Conservation (phyloP, 2,329 filamentous ascomycete genomes). For the Pseudogymnoascus sp. region DNA sequence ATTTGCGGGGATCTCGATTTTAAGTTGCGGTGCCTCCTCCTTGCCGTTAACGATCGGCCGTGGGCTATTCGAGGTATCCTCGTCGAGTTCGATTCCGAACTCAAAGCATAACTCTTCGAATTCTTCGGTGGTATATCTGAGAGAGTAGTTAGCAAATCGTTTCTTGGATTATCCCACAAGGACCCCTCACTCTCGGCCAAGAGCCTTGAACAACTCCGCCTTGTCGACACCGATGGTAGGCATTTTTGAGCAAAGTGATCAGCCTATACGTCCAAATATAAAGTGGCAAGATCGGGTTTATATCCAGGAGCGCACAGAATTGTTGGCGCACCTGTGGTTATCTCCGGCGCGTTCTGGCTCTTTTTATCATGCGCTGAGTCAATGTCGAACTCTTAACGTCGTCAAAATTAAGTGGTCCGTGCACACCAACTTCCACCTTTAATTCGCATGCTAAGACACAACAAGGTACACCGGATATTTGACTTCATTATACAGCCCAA, state of each 20-base stretch:
- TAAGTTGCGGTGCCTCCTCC: conserved; percentile 84
- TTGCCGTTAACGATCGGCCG: conserved; percentile 67
- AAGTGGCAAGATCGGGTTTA: not conserved
- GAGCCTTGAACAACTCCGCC: conserved; percentile 85
- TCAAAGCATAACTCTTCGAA: conserved; percentile 99
- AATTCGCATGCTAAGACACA: conserved; percentile 10
- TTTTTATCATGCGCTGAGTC: conserved; percentile 9
- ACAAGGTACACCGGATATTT: conserved; percentile 9
- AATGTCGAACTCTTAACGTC: conserved; percentile 2
- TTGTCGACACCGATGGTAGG: conserved; percentile 97
- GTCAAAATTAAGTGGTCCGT: conserved; percentile 8
- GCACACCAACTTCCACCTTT: conserved; percentile 9
- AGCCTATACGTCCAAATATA: not conserved
- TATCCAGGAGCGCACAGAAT: conserved; percentile 12
- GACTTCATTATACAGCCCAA: conserved; percentile 6
- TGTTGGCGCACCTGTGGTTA: conserved; percentile 25
- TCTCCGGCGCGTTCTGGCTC: conserved; percentile 9
- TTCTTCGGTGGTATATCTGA: conserved; percentile 79
- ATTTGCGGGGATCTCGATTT: conserved; percentile 97
- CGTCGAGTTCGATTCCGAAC: conserved; percentile 90
- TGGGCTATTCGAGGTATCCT: conserved; percentile 54
- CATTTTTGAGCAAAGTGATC: conserved; percentile 48
- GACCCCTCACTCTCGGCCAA: conserved; percentile 70
- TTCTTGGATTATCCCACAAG: conserved; percentile 25
- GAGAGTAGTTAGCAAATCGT: conserved; percentile 16